phyloP scores from a whole-genome alignment of 2,329 filamentous ascomycete genomes.

The Hymenotorrendiella dingleyae region DNA sequence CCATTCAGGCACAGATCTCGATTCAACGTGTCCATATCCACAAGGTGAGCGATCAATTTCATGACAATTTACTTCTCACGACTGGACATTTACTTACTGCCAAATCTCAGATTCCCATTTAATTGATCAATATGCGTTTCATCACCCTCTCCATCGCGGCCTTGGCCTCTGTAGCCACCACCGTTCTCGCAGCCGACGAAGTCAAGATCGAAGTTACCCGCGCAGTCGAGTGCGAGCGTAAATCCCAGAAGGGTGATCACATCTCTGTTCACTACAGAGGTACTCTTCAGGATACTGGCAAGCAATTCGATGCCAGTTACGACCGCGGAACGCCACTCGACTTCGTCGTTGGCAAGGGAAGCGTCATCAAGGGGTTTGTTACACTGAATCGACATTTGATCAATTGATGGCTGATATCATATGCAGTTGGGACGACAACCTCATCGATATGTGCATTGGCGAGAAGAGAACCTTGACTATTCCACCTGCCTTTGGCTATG shows the following conservation, averaged over 20 bases:
- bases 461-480: slow-evolving; percentile 89
- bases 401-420: slow-evolving; percentile 5
- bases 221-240: slow-evolving; percentile 72
- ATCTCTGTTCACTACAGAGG: slow-evolving; percentile 87
- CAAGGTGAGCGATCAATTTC: background rate
- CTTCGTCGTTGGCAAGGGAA: slow-evolving; percentile 73
- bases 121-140: slow-evolving; percentile 27
- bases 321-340: slow-evolving; percentile 68
- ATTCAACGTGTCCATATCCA: slow-evolving; percentile 1
- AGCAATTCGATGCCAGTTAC: slow-evolving; percentile 81
- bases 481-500: slow-evolving; percentile 81
- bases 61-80: too few species aligned
- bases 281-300: slow-evolving; percentile 66
- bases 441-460: slow-evolving; percentile 91
- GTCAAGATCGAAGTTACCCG: slow-evolving; percentile 74
- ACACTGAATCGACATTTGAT: background rate
- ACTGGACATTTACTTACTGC: background rate
- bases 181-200: slow-evolving; percentile 27
- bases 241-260: slow-evolving; percentile 68
- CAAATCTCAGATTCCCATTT: background rate
- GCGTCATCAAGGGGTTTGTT: slow-evolving; percentile 82
- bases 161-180: slow-evolving; percentile 23
- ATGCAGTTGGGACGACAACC: slow-evolving; percentile 77
- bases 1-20: background rate
- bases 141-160: slow-evolving; percentile 25